Base-by-base conservation (phyloP, 2,329 filamentous ascomycete genomes). In the Colletotrichum somersetense region DNA sequence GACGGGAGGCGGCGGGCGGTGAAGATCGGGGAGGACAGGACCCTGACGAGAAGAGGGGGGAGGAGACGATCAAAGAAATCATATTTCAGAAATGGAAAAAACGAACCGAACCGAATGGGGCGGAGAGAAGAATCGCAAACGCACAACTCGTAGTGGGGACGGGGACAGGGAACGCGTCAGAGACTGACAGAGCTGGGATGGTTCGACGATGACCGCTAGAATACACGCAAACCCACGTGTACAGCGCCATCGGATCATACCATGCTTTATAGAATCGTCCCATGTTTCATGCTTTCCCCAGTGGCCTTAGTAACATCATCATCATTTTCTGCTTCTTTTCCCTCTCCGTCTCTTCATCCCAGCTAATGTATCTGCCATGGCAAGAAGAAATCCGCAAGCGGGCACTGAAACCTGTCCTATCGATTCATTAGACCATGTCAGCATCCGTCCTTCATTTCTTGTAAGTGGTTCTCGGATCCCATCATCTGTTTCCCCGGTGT, bases 1-100 rank as follows among this genome's bases (percentile, higher is more conserved):
- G 61, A 50, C 61, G 46, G 46, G 46, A 62, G 69, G 35, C 69
- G 53, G 58, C 69, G 65, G 69, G 65, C 53, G 42, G 23, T 53
- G 44, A 52, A 11, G 42, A 44, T 33, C 16, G 67, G 40, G 52
- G 26, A 53, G 30, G 35, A 7, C 3, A 12, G 40, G 26, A 23
- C 10, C n/a, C n/a, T 33, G 40, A 7, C 12, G 20, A n/a, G 26
- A 20, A 26, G 26, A 56, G 8, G 52, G 11, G 30, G 6, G 30
- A 12, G 14, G 10, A n/a, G 6, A 56, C 8, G 5, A n/a, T 33
- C 18, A 30, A 33, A 26, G 3, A 23, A 18, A 14, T 26, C 55
- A 40, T 23, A 26, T 23, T 4, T 26, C 20, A 18, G 7, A 26
- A 40, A 35, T 3, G 16, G 20, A 10, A n/a, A 10, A 10, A 46